Percentiles rank a stretch among this genome's conserved stretches.
Evolutionary conservation across 345 rosid species (phyloP).

Genomic region (Eucalyptus marginata): DNA sequence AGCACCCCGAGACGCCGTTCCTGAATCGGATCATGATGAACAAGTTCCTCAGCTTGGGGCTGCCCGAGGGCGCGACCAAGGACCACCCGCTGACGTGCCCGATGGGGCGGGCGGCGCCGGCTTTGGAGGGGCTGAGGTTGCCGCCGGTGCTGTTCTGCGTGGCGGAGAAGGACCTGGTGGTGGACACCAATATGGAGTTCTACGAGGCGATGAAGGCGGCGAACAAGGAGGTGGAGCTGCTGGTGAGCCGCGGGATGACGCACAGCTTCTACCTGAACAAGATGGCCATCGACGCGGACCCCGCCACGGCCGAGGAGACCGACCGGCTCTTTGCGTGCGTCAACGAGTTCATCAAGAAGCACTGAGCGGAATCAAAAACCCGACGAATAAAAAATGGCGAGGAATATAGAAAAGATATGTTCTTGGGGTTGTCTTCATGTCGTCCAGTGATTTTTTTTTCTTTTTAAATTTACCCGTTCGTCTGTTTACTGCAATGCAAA

Average conservation of each 20-base stretch:
- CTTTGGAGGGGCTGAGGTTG: conserved; percentile 17
- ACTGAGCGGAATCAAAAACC: neutral
- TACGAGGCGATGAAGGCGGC: conserved; percentile 41
- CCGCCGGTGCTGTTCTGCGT: conserved; percentile 40
- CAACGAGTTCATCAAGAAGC: conserved; percentile 14
- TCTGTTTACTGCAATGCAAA: neutral
- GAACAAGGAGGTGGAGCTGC: conserved; percentile 28
- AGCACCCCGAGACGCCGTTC: conserved; percentile 43
- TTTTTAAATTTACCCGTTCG: neutral
- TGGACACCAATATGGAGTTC: conserved; percentile 49
- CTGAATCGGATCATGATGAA: conserved; percentile 50
- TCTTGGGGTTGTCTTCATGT: neutral
- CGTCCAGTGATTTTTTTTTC: neutral
- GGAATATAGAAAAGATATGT: neutral
- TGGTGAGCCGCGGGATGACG: conserved; percentile 35
- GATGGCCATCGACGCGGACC: conserved; percentile 35
- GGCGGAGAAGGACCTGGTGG: conserved; percentile 37
- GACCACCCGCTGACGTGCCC: conserved; percentile 56
- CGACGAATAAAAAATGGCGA: neutral
- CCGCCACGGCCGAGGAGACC: conserved; percentile 19
- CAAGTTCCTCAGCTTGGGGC: conserved; percentile 28
- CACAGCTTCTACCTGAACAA: conserved; percentile 51
- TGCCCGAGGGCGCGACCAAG: conserved; percentile 32
- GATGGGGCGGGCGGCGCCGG: conserved; percentile 33
- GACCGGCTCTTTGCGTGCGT: conserved; percentile 19